A percentile compares a stretch with the other conserved stretches of the same genome.
phyloP scores from a whole-genome alignment of 768 basidiomycete genomes.

The Gelatoporia subvermispora region DNA sequence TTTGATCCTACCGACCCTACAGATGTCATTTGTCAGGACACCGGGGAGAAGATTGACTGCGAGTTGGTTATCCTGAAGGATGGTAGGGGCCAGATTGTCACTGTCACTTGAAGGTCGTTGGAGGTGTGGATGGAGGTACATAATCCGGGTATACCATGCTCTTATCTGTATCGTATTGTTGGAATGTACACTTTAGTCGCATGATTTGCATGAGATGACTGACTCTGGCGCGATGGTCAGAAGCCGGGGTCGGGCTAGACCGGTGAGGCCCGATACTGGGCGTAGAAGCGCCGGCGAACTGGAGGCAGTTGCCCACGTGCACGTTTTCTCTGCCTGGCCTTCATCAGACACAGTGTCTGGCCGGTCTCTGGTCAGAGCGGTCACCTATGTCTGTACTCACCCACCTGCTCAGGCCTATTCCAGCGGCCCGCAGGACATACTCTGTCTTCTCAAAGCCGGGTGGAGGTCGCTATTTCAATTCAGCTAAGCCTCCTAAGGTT shows the following conservation, averaged over 20 bases:
- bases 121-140: too few relatives aligned
- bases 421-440: constrained; percentile 52
- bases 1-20: constrained; percentile 82
- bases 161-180: too few relatives aligned
- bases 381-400: constrained; percentile 39
- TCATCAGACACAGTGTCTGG: background rate
- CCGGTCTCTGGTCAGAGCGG: constrained; percentile 5
- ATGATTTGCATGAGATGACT: too few relatives aligned
- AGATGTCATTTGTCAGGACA: constrained; percentile 87
- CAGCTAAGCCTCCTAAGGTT: constrained; percentile 60
- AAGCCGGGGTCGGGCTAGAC: too few relatives aligned
- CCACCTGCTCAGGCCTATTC: constrained; percentile 44
- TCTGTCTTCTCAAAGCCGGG: constrained; percentile 79
- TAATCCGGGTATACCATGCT: too few relatives aligned
- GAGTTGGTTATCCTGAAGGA: constrained; percentile 91
- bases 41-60: constrained; percentile 86
- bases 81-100: constrained; percentile 85
- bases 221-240: too few relatives aligned
- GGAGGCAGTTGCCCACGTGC: background rate
- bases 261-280: too few relatives aligned
- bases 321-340: constrained; percentile 2
- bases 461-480: constrained; percentile 69
- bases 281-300: too few relatives aligned
- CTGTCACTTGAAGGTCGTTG: constrained; percentile 53
- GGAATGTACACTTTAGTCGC: too few relatives aligned